Conservation (phyloP, 1,139 yeast species). For the Geotrichum fermentans region DNA sequence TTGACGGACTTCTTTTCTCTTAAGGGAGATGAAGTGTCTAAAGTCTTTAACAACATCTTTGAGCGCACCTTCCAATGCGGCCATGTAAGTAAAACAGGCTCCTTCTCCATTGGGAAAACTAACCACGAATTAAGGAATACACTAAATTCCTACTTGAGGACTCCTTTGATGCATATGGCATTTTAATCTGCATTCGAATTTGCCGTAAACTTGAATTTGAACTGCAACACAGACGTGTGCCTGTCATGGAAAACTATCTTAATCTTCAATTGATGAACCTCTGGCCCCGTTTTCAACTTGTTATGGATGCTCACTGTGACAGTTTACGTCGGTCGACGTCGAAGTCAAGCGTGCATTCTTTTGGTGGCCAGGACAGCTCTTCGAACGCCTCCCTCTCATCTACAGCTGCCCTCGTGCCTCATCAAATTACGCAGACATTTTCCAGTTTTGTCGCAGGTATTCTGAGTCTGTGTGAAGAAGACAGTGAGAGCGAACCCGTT, state of each 20-base stretch:
- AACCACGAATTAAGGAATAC: slow-evolving; percentile 27
- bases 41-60: slow-evolving; percentile 46
- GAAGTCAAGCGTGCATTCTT: slow-evolving; percentile 29
- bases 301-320: slow-evolving; percentile 74
- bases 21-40: slow-evolving; percentile 43
- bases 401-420: slow-evolving; percentile 46
- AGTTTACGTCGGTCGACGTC: slow-evolving; percentile 48
- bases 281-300: slow-evolving; percentile 82
- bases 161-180: slow-evolving; percentile 71
- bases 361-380: slow-evolving; percentile 15
- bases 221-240: slow-evolving; percentile 60
- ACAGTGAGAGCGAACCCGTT: slow-evolving; percentile 57
- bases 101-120: neutral
- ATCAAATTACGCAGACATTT: slow-evolving; percentile 72
- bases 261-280: slow-evolving; percentile 58
- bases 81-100: slow-evolving; percentile 32
- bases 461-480: slow-evolving; percentile 46
- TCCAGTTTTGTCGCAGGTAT: slow-evolving; percentile 71
- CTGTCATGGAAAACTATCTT: slow-evolving; percentile 69
- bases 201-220: slow-evolving; percentile 60
- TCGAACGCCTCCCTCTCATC: slow-evolving; percentile 33
- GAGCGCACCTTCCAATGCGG: slow-evolving; percentile 50
- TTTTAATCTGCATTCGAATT: slow-evolving; percentile 69
- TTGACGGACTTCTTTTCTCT: slow-evolving; percentile 64
- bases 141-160: slow-evolving; percentile 47